Base-by-base conservation (phyloP, 352 stramenopile genomes). In the Phytophthora tentaculata region DNA sequence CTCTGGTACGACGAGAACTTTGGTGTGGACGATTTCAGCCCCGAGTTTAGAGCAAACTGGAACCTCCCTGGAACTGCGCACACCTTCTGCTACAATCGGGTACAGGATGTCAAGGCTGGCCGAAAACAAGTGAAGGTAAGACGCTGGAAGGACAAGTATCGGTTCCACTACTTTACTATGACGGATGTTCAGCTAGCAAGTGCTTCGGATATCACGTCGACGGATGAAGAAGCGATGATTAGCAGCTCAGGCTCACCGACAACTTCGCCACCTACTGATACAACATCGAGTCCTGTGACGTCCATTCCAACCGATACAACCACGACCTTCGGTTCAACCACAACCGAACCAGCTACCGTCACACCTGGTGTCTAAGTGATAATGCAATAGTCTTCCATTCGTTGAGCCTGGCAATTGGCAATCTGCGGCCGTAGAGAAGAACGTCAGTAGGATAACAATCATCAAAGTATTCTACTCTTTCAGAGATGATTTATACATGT, bases 1-100 rank as follows among this genome's bases (percentile, higher is more conserved):
- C 55, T 81, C 23, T 85, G 77, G 72, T 85, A 87, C 59, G 28
- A 83, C 26, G 55, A 83, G 4, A 56, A 58, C n/a, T 71, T 81
- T 17, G 65, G 71, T 14, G 73, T 89, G 1, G 79, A 89, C 58
- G 76, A 89, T 20, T 78, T 84, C 24, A 72, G 47, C 10, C 1
- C 56, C 1, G 69, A 71, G n/a, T 88, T 82, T 54, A 70, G 72
- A 4, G 20, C 35, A 13, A 80, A 76, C 22, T 79, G 83, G 49
- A 50, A 69, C 4, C 26, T 84, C 1, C 71, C 79, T 0, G 28
- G 28, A 7, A 70, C 50, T 1, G 20, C 47, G 10, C 72, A 79
- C 50, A 85, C 79, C 0, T 53, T 68, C 20, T 90, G 82, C 51
- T 77, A 66, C 61, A 70, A 71, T 19, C 69, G 67, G 14, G 49